Evolutionary conservation across 306 rosid species (phyloP), one percentile per base, ranked within the genome.

Genomic region (Acacia melanoxylon): DNA sequence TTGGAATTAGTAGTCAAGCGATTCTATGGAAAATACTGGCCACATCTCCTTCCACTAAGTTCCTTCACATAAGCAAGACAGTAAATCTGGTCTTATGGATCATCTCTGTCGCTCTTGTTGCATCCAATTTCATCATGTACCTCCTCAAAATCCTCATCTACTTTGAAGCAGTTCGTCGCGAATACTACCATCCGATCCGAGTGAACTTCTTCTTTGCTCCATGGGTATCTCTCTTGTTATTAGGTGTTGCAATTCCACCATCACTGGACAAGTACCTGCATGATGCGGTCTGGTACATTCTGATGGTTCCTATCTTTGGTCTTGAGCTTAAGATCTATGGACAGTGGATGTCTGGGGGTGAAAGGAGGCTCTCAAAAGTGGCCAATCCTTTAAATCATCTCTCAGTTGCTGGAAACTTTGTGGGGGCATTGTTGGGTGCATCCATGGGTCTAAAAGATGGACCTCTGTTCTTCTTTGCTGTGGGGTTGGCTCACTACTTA

Each of bases 281-380:
- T 75, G 90, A 77, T 27, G 80, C 85, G 54, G 80, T 90, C 62
- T 93, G 98, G 98, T 93, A 91, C 80, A 31, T 90, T 54, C 89
- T 93, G n/a, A 93, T 93, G 97, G 4, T 63, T 13, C 98, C 98
- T 48, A 19, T 93, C 19, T 76, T 93, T 67, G 79, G 78, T 72
- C 94, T 93, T 25, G 93, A 91, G 92, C 89, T 93, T 37, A 93
- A 93, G 88, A 88, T 93, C 76, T 93, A 93, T 59, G 98, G 98
- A 72, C 97, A 93, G 56, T 93, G 98, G 98, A 93, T 93, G 98
- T 91, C 91, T 29, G 97, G 97, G 42, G 96, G 90, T 29, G 86
- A 83, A 76, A 83, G 93, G 70, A 82, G 92, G 83, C 92, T 93
- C 71, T 93, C 98, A 31, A 91, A 86, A 78, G 98, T 91, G 83